These are phyloP conservation scores for Barnettozyma vustinii DNA, from an alignment of 805 yeast genomes.

Conservation along the genomic window DNA sequence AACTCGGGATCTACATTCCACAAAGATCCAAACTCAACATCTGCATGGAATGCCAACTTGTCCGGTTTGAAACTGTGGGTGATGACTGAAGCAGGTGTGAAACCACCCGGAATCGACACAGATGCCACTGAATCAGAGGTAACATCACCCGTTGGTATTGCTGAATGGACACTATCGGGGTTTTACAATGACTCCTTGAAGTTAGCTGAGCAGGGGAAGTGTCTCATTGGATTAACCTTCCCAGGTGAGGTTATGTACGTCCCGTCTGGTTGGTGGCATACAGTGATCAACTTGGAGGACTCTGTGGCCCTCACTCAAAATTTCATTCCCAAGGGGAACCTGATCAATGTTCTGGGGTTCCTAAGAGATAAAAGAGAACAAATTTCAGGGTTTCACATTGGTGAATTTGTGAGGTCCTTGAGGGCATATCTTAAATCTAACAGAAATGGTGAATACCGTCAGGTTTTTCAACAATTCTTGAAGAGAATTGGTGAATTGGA, in stretches of 20 bases:
- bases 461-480: slow-evolving; percentile 26
- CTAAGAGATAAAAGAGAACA: slow-evolving; percentile 63
- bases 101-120: slow-evolving; percentile 84
- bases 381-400: slow-evolving; percentile 72
- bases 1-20: slow-evolving; percentile 88
- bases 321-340: slow-evolving; percentile 65
- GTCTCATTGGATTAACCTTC: slow-evolving; percentile 65
- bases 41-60: slow-evolving; percentile 84
- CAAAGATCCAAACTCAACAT: slow-evolving; percentile 86
- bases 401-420: slow-evolving; percentile 39
- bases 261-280: slow-evolving; percentile 98
- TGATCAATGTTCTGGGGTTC: slow-evolving; percentile 60
- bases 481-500: slow-evolving; percentile 24
- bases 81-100: slow-evolving; percentile 72
- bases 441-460: slow-evolving; percentile 5
- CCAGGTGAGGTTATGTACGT: slow-evolving; percentile 85
- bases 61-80: slow-evolving; percentile 80
- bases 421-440: slow-evolving; percentile 25
- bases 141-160: slow-evolving; percentile 85
- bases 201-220: slow-evolving; percentile 42
- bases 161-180: slow-evolving; percentile 86
- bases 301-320: slow-evolving; percentile 87
- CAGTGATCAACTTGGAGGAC: slow-evolving; percentile 79
- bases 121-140: slow-evolving; percentile 80
- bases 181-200: slow-evolving; percentile 66